Conservation (phyloP, 805 yeast genomes). For the Pichia scutulata region DNA sequence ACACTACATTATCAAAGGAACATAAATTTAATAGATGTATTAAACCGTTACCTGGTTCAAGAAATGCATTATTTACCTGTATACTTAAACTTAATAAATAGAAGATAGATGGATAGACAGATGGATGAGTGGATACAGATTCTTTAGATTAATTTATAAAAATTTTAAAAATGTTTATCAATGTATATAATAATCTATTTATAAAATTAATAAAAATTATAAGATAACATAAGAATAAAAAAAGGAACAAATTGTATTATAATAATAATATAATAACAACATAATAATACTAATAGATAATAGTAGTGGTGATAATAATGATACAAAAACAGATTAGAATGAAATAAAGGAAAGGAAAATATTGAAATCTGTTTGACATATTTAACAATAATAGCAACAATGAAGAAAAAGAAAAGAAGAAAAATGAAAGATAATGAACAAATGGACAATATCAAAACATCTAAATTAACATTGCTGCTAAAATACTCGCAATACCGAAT, state of each 20-base stretch:
- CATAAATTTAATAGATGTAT: slow-evolving; percentile 88
- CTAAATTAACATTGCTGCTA: slow-evolving; percentile 32
- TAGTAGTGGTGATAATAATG: background rate
- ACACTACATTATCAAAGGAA: slow-evolving; percentile 73
- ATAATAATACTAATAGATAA: background rate
- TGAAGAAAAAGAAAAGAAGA: background rate
- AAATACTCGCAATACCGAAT: slow-evolving; percentile 30
- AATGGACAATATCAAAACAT: background rate
- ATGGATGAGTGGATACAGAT: too few species aligned
- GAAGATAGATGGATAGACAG: too few species aligned
- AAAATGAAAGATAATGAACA: too few species aligned
- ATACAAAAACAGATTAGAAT: background rate
- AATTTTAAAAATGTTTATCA: slow-evolving; percentile 4
- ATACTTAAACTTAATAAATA: slow-evolving; percentile 27
- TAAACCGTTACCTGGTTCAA: slow-evolving; percentile 50
- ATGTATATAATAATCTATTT: background rate
- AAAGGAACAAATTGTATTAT: background rate
- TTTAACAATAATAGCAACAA: background rate
- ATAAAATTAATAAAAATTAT: background rate
- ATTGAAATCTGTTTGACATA: too few species aligned
- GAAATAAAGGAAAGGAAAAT: background rate
- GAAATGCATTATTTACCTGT: slow-evolving; percentile 64
- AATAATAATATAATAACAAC: background rate
- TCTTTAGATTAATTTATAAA: background rate
- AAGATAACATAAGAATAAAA: background rate